phyloP scores from a whole-genome alignment of 805 yeast genomes.

The Teunomyces stri region DNA sequence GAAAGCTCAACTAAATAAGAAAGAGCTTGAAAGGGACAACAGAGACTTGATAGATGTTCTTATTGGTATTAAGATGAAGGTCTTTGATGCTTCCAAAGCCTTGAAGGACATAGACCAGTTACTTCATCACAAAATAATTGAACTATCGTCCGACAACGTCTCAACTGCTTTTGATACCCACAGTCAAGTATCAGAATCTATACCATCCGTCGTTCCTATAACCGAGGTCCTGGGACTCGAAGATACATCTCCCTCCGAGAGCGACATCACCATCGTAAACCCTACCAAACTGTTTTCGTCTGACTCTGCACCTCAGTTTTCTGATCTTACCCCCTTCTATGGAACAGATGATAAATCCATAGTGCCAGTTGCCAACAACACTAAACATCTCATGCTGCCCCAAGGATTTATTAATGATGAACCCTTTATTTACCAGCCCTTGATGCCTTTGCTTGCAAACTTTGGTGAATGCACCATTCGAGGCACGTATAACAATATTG shows the following conservation, averaged over 20 bases:
- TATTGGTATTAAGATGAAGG: background rate
- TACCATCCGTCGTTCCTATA: background rate
- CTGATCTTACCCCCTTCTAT: background rate
- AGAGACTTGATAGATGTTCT: background rate
- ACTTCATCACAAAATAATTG: background rate
- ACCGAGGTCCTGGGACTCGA: background rate
- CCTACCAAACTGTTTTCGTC: background rate
- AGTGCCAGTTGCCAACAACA: background rate
- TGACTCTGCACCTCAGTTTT: background rate
- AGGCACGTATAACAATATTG: constrained; percentile 1
- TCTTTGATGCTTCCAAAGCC: constrained; percentile 1
- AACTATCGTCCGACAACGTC: background rate
- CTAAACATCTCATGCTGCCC: background rate
- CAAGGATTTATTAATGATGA: background rate
- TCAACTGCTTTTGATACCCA: background rate
- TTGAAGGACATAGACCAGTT: constrained; percentile 2
- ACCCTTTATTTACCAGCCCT: background rate
- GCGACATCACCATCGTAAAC: background rate
- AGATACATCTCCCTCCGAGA: background rate
- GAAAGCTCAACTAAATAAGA: background rate
- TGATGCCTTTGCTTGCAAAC: background rate
- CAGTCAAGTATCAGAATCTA: background rate
- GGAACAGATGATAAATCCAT: background rate
- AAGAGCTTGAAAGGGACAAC: background rate
- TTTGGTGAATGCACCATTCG: background rate